Base-by-base conservation (phyloP, 345 rosid species). In the Arabidopsis suecica region DNA sequence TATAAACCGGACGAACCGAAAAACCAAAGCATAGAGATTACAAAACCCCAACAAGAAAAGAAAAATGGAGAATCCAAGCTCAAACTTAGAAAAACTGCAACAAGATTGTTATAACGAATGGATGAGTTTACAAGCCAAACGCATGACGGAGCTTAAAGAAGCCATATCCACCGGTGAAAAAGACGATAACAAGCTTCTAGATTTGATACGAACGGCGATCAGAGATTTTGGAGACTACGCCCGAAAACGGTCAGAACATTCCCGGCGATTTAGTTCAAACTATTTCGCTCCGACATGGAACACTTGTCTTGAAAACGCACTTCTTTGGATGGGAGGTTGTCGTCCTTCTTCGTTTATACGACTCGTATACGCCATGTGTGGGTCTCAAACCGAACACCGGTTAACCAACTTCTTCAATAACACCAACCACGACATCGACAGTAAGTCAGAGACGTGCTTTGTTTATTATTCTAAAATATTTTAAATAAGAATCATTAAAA, bases 301-400 rank as follows among this genome's bases (percentile, higher is more conserved):
- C 72, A 81, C 79, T 13, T 47, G 84, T 45, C 60, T 82, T 8
- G 87, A 83, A 80, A 83, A 84, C 62, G 84, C 86, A 51, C 71
- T 80, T 18, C 78, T 82, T 42, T 81, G 88, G 84, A 45, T 83
- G 9, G 86, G 76, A 0, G 88, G 88, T 7, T 87, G 85, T 71
- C 70, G 84, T 48, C 88, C 89, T 22, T 60, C 89, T 32, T 73
- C 75, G 13, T 82, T 40, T 38, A 63, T 85, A 45, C 61, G 87
- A 28, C 77, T 83, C 34, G 8, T 82, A 3, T 84, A 83, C 42
- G 76, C 77, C 13, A 76, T 69, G n/a, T 73, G 77, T 22, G 82
- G 86, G 3, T 72, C 81, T 13, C 48, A 78, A 38, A 67, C 73
- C 28, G 55, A 75, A 55, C 55, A 18, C 33, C 68, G 68, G 14